These are phyloP conservation scores for Dryas drummondii DNA, from an alignment of 306 rosid genomes.

Conservation along the genomic window DNA sequence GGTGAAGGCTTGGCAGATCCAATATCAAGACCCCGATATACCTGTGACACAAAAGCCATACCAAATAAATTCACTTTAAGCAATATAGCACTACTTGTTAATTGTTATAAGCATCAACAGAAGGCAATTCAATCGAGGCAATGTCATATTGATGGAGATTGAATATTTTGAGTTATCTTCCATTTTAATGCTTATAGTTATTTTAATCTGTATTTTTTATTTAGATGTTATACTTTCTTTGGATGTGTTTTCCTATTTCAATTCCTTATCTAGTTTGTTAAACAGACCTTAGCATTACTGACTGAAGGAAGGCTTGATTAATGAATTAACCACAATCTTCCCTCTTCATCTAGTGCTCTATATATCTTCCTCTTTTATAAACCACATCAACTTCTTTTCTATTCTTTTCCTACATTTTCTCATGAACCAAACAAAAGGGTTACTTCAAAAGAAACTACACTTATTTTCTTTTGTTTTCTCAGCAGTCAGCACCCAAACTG, in stretches of 20 bases:
- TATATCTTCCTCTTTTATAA: not conserved
- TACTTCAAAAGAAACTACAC: not conserved
- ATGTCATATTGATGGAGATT: not conserved
- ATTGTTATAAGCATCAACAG: not conserved
- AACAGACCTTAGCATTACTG: not conserved
- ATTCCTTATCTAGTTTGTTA: not conserved
- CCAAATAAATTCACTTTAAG: slow-evolving; percentile 2
- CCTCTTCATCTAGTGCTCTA: not conserved
- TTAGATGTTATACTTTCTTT: not conserved
- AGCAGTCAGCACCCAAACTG: not conserved
- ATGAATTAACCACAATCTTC: not conserved
- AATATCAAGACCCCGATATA: slow-evolving; percentile 82
- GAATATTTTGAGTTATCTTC: not conserved
- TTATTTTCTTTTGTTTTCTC: not conserved
- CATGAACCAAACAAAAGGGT: not conserved
- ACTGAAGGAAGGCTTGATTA: not conserved
- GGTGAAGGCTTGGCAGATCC: slow-evolving; percentile 93
- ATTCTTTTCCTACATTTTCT: slow-evolving; percentile 14
- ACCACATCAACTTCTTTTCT: not conserved
- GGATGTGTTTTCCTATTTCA: not conserved
- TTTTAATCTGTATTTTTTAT: not conserved
- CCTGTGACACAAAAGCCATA: slow-evolving; percentile 41
- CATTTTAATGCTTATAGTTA: not conserved
- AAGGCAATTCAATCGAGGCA: not conserved
- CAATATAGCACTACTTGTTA: not conserved